Conservation (phyloP, 208 protist species). For the Crithidia expoeki region DNA sequence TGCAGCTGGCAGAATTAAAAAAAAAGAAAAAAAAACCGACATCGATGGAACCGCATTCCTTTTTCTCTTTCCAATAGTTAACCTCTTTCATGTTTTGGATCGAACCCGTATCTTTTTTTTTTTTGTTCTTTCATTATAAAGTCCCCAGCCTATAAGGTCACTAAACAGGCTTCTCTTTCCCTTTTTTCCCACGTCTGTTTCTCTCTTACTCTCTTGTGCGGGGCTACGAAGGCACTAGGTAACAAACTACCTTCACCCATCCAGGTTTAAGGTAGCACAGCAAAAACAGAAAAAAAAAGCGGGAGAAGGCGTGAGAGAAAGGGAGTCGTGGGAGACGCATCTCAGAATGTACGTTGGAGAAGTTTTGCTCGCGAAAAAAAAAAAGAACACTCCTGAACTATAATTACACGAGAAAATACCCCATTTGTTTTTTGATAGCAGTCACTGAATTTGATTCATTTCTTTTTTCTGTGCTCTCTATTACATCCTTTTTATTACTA, state of each 20-base stretch:
- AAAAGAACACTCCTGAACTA: neutral
- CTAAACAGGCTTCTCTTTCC: neutral
- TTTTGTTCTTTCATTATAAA: slow-evolving; percentile 22
- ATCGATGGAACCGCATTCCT: slow-evolving; percentile 14
- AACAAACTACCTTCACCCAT: neutral
- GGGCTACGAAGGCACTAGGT: neutral
- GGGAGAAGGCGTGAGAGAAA: neutral
- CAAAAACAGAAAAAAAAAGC: neutral
- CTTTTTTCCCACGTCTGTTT: neutral
- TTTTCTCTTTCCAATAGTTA: slow-evolving; percentile 10
- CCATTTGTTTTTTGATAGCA: slow-evolving; percentile 11
- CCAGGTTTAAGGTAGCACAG: neutral
- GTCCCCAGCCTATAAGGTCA: slow-evolving; percentile 18
- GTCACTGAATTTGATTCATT: slow-evolving; percentile 11
- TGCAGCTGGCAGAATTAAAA: slow-evolving; percentile 1
- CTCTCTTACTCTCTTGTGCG: slow-evolving; percentile 4
- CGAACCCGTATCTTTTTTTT: slow-evolving; percentile 19
- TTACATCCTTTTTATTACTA: slow-evolving; percentile 18
- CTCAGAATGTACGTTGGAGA: slow-evolving; percentile 7
- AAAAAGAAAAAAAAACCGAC: slow-evolving; percentile 7
- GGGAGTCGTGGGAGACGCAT: neutral
- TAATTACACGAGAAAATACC: slow-evolving; percentile 8
- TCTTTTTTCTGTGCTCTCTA: slow-evolving; percentile 27
- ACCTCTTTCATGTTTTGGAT: slow-evolving; percentile 13
- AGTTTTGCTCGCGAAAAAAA: neutral